phyloP scores from a whole-genome alignment of 306 rosid genomes.

The Medicago ruthenica region DNA sequence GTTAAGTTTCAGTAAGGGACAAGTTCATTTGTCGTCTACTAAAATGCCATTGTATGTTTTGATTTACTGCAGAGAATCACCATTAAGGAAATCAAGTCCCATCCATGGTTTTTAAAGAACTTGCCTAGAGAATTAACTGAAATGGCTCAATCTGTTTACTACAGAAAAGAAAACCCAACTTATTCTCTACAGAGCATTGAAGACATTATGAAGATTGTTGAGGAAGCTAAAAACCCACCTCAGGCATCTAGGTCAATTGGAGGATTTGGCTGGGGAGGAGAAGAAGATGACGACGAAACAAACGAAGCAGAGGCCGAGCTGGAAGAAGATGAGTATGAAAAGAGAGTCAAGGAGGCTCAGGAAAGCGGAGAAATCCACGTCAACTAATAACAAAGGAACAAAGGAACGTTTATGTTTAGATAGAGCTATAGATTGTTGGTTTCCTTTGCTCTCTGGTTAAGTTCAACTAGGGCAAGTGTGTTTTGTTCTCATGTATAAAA shows the following conservation, averaged over 20 bases:
- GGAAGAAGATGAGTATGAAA: conserved; percentile 75
- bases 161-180: conserved; percentile 77
- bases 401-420: conserved; percentile 29
- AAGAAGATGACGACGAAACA: conserved; percentile 64
- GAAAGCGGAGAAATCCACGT: conserved; percentile 69
- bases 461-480: conserved; percentile 43
- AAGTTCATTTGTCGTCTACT: neutral
- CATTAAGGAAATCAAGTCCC: conserved; percentile 80
- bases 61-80: conserved; percentile 67
- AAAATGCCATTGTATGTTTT: conserved; percentile 41
- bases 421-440: conserved; percentile 52
- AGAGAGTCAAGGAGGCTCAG: conserved; percentile 77
- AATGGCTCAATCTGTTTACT: conserved; percentile 71
- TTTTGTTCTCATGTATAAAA: conserved; percentile 51
- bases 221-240: conserved; percentile 70
- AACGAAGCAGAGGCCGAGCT: conserved; percentile 45
- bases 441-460: conserved; percentile 44
- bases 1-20: neutral
- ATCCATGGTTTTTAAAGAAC: conserved; percentile 86
- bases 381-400: conserved; percentile 34
- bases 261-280: conserved; percentile 79
- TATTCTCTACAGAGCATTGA: conserved; percentile 72
- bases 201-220: conserved; percentile 80
- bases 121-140: conserved; percentile 87
- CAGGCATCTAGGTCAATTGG: conserved; percentile 61